Percentiles rank a stretch among this genome's conserved stretches.
Conservation (phyloP, 805 yeast species). For the Cyberlindnera mycetangii region DNA sequence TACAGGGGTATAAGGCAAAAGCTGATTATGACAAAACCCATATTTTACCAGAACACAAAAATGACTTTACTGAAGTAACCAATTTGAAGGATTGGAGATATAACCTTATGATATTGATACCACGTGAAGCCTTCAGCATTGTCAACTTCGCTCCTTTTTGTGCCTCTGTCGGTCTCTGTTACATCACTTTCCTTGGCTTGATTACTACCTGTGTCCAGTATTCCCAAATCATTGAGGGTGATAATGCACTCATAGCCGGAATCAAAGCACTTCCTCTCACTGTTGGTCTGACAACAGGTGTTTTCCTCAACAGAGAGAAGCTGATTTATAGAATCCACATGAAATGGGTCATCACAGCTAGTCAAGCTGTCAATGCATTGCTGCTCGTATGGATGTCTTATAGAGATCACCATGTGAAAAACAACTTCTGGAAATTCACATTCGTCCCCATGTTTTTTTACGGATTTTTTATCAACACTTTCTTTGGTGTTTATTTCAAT, state of each 20-base stretch:
- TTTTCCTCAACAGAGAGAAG: conserved; percentile 25
- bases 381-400: conserved; percentile 25
- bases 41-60: not conserved
- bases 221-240: conserved; percentile 27
- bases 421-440: conserved; percentile 30
- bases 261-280: conserved; percentile 35
- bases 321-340: conserved; percentile 24
- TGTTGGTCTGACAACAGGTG: conserved; percentile 31
- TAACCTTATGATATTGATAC: conserved; percentile 28
- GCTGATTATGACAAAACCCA: conserved; percentile 5
- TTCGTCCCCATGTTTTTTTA: conserved; percentile 25
- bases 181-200: conserved; percentile 23
- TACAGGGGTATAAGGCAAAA: conserved; percentile 13
- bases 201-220: conserved; percentile 27
- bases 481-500: conserved; percentile 34
- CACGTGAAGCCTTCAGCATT: conserved; percentile 27
- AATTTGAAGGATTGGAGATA: conserved; percentile 15
- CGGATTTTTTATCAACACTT: conserved; percentile 31
- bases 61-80: not conserved
- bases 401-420: conserved; percentile 9
- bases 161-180: conserved; percentile 19
- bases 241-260: conserved; percentile 34
- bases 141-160: conserved; percentile 28
- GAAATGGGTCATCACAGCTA: conserved; percentile 18
- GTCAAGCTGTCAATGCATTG: not conserved